Base-by-base conservation (phyloP, 2,329 filamentous ascomycete genomes). In the Colletotrichum chlorophyti region DNA sequence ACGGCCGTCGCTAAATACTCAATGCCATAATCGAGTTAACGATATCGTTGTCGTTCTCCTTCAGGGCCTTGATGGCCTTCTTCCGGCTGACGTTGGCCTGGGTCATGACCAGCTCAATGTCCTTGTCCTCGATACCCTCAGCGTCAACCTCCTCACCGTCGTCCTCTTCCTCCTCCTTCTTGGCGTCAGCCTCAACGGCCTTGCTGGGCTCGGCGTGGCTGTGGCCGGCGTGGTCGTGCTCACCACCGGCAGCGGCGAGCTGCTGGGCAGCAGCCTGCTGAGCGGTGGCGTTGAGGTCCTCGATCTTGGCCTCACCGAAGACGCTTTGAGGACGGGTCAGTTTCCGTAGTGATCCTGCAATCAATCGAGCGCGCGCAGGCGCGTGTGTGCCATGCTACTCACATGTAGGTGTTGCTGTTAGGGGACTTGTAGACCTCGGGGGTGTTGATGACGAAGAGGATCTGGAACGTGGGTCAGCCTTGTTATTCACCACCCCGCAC, bases 21-120 rank as follows among this genome's bases (percentile, higher is more conserved):
- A 99, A 82, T 68, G 94, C 93, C 95, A 99, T 99, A 83, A 99
- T 99, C 70, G 95, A 97, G 86, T 99, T 99, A 84, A 99, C 95
- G 82, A 99, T 99, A 76, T 99, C 95, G 73, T 98, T 97, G 82
- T 98, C 94, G 76, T 99, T 99, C 84, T 98, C 95, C 84, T 93
- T 93, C 74, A 99, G 85, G 55, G 96, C 95, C 83, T 98, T 99
- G 83, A 99, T 87, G 62, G 95, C 95, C 88, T 98, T 98, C 83
- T 96, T 97, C 78, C 95, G 87, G 69, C 92, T 97, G 70, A 99
- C 96, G 72, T 84, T 95, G 70, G 95, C 95, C 81, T 99, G 94
- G 69, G 91, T 92, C 92, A 98, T 97, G 78, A 99, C 95, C 59
- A 99, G 87, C 80, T 99, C 95, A 72, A 99, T 99, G 77, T 99